A percentile compares a stretch with the other conserved stretches of the same genome.
Conservation (phyloP, 257 asterid genomes). For the Ballota nigra region DNA sequence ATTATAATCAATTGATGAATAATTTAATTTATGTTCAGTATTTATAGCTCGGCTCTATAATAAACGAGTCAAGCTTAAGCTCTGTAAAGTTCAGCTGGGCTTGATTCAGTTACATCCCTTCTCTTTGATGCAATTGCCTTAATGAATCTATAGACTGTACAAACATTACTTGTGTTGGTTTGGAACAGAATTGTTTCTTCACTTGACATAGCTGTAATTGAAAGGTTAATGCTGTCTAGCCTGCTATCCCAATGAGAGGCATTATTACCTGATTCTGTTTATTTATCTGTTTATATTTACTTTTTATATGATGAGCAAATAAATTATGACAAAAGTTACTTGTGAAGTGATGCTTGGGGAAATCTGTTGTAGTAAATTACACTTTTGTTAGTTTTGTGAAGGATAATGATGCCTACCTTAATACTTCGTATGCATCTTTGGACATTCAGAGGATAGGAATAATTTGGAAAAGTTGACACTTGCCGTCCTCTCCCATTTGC, state of each 20-base stretch:
- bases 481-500: conserved; percentile 93
- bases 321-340: background rate
- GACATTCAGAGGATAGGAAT: conserved; percentile 88
- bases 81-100: background rate
- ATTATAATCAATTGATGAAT: background rate
- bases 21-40: background rate
- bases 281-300: background rate
- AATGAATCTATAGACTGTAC: background rate
- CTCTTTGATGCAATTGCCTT: background rate
- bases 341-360: background rate
- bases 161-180: background rate
- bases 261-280: conserved; percentile 1
- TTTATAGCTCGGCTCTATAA: background rate
- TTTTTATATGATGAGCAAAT: conserved; percentile 12
- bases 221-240: background rate
- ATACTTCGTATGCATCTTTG: conserved; percentile 6
- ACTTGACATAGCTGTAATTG: conserved; percentile 2
- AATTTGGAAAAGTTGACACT: conserved; percentile 95
- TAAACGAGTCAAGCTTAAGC: background rate
- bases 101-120: background rate
- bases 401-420: background rate
- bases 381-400: background rate
- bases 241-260: background rate
- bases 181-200: conserved; percentile 13
- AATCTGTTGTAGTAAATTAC: background rate